Conservation (phyloP, 192 early-diverging fungal genomes). For the Phycomyces nitens region DNA sequence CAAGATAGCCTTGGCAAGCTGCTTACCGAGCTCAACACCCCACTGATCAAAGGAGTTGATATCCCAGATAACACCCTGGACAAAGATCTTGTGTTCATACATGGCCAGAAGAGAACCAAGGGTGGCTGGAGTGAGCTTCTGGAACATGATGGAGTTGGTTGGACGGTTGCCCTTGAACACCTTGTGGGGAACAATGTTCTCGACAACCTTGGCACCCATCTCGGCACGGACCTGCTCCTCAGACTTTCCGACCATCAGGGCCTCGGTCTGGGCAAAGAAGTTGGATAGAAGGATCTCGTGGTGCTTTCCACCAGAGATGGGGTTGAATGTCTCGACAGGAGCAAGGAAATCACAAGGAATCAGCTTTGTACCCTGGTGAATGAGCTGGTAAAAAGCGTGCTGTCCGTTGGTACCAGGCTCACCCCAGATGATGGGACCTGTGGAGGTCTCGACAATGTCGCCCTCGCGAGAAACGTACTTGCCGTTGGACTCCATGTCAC, state of each 20-base stretch:
- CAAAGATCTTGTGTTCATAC: constrained; percentile 99
- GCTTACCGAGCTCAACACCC: constrained; percentile 98
- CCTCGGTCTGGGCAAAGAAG: constrained; percentile 99
- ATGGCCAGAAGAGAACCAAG: constrained; percentile 92
- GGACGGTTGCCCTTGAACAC: constrained; percentile 97
- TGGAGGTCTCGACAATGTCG: constrained; percentile 73
- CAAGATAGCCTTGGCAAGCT: constrained; percentile 94
- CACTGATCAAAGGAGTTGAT: constrained; percentile 98
- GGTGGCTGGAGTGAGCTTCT: constrained; percentile 85
- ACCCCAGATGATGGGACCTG: constrained; percentile 98
- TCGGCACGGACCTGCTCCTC: constrained; percentile 77
- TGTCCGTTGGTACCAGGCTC: constrained; percentile 99
- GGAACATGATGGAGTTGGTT: constrained; percentile 94
- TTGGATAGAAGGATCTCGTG: constrained; percentile 98
- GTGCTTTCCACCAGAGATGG: constrained; percentile 77
- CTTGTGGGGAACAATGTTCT: constrained; percentile 87
- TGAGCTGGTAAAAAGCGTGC: constrained; percentile 99
- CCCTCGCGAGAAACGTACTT: constrained; percentile 89
- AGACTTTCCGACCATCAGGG: constrained; percentile 91
- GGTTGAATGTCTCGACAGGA: constrained; percentile 91
- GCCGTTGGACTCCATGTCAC: constrained; percentile 99
- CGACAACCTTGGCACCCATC: constrained; percentile 63
- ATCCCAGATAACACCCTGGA: constrained; percentile 96
- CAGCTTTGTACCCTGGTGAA: constrained; percentile 98
- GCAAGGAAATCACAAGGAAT: constrained; percentile 96